These are phyloP conservation scores for Toxicodendron radicans DNA, from an alignment of 345 rosid species.

Conservation along the genomic window DNA sequence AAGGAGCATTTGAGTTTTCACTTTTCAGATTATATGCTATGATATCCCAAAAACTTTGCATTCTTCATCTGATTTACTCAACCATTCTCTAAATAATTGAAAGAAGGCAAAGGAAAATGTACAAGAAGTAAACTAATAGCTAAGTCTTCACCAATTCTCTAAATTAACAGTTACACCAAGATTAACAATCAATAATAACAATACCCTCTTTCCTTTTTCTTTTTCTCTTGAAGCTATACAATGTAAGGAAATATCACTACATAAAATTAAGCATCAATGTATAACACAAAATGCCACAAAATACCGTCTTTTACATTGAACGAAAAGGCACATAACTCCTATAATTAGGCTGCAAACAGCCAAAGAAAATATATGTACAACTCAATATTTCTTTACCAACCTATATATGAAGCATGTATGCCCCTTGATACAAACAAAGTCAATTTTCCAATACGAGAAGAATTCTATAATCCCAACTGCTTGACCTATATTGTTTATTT, in stretches of 20 bases:
- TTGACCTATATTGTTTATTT: no score
- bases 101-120: neutral
- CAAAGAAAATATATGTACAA: no score
- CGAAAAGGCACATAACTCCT: neutral
- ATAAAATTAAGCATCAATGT: neutral
- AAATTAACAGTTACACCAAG: neutral
- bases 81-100: no score
- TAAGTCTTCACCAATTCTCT: no score
- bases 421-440: no score
- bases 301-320: neutral
- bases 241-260: neutral
- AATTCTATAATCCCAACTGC: no score
- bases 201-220: neutral
- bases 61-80: neutral
- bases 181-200: neutral
- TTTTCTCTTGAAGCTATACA: no score
- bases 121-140: neutral
- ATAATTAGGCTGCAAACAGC: no score
- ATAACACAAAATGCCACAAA: neutral
- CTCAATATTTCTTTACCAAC: no score
- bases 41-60: no score
- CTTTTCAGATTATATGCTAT: neutral
- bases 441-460: no score
- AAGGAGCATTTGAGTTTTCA: constrained; percentile 1
- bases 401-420: no score